phyloP scores from a whole-genome alignment of 2,329 filamentous ascomycete species.

The Zasmidium cellare region DNA sequence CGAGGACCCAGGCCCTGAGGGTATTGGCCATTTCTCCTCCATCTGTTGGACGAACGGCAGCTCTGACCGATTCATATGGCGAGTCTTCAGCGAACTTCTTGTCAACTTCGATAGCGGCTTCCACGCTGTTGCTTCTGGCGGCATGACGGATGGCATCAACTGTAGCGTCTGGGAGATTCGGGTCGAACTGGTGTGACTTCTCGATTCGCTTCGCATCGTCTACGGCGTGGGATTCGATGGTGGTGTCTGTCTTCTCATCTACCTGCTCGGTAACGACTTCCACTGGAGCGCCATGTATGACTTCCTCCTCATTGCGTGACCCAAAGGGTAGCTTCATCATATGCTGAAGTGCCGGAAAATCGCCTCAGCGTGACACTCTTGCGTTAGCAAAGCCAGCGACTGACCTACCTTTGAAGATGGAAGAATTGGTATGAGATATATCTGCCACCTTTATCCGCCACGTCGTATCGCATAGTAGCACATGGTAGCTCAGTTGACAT shows the following conservation, averaged over 20 bases:
- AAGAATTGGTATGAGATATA: too few relatives aligned
- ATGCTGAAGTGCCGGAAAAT: neutral
- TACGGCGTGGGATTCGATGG: conserved; percentile 14
- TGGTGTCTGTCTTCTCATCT: conserved; percentile 2
- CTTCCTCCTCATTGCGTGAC: neutral
- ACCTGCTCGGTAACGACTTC: neutral
- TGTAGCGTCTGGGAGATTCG: conserved; percentile 20
- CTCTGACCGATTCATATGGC: conserved; percentile 35
- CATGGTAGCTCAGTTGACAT: neutral
- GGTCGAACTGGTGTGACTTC: conserved; percentile 19
- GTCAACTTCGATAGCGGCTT: conserved; percentile 13
- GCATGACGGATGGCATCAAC: conserved; percentile 16
- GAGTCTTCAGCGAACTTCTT: conserved; percentile 16
- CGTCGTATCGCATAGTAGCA: neutral
- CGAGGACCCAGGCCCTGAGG: conserved; percentile 46
- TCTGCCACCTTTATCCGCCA: conserved; percentile 1
- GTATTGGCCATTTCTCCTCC: conserved; percentile 42
- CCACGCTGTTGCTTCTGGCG: conserved; percentile 14
- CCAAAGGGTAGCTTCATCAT: neutral
- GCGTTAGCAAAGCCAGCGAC: neutral
- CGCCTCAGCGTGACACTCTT: neutral
- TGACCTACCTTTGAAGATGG: neutral
- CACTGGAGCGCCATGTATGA: neutral
- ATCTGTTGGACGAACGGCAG: conserved; percentile 49
- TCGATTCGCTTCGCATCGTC: conserved; percentile 13